A percentile compares a stretch with the other conserved stretches of the same genome.
phyloP scores from a whole-genome alignment of 2,329 filamentous ascomycete genomes.

The Didymosphaeria variabile region DNA sequence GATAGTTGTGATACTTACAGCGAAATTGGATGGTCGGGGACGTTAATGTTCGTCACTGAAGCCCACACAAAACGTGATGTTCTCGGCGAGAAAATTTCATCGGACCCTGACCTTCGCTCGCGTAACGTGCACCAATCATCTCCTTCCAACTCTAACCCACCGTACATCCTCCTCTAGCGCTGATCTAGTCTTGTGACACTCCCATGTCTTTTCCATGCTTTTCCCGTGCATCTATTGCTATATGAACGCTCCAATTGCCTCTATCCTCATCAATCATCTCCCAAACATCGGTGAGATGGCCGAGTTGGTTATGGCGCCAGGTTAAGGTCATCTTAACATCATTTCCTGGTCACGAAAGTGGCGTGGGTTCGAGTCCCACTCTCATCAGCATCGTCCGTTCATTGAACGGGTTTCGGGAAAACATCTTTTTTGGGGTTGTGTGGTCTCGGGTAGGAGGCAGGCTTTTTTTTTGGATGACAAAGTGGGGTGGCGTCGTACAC shows the following conservation, averaged over 20 bases:
- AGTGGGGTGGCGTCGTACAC: no score
- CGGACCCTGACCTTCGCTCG: background rate
- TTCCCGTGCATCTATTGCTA: background rate
- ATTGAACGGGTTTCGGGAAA: conserved; percentile 14
- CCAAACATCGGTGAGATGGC: conserved; percentile 18
- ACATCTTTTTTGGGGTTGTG: conserved; percentile 1
- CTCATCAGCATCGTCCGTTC: conserved; percentile 47
- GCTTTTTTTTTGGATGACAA: no score
- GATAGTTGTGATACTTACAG: background rate
- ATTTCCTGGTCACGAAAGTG: conserved; percentile 50
- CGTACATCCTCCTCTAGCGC: background rate
- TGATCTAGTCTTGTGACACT: background rate
- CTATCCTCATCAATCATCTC: background rate
- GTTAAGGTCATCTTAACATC: conserved; percentile 25
- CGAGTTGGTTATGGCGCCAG: conserved; percentile 28
- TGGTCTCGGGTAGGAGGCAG: background rate
- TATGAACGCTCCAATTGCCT: background rate
- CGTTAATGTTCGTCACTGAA: background rate
- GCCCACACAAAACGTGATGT: no score
- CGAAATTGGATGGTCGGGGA: background rate
- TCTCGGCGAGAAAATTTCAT: background rate
- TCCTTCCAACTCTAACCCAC: background rate
- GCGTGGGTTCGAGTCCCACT: conserved; percentile 53
- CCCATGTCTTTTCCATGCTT: no score
- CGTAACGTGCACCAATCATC: background rate